These are phyloP conservation scores for Globisporangium parvum DNA, from an alignment of 352 stramenopile species.

Conservation along the genomic window DNA sequence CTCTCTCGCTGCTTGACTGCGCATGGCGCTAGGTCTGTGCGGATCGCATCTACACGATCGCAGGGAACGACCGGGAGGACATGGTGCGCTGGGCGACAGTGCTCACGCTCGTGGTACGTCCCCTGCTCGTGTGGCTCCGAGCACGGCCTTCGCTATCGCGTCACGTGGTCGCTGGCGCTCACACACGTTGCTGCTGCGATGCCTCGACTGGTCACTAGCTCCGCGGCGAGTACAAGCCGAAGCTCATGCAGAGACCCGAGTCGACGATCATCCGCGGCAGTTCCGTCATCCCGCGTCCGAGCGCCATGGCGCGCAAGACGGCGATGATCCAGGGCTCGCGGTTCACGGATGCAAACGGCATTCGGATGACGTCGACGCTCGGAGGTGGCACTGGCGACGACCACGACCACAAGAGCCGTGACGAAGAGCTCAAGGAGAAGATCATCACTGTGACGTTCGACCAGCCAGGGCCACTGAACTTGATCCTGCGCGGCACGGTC, in stretches of 20 bases:
- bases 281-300: constrained; percentile 72
- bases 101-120: constrained; percentile 71
- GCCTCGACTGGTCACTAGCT: constrained; percentile 25
- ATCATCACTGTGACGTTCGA: constrained; percentile 88
- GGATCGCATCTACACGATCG: constrained; percentile 85
- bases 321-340: constrained; percentile 55
- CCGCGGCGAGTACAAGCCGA: constrained; percentile 84
- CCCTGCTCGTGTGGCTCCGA: background rate
- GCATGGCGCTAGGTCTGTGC: constrained; percentile 51
- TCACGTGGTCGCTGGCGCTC: background rate
- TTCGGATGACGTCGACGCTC: constrained; percentile 68
- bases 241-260: constrained; percentile 83
- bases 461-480: constrained; percentile 54
- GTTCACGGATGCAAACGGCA: constrained; percentile 76
- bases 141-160: too few relatives aligned
- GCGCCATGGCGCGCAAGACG: constrained; percentile 59
- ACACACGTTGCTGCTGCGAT: too few relatives aligned
- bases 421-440: constrained; percentile 81
- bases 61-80: constrained; percentile 79
- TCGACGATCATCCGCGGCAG: constrained; percentile 84
- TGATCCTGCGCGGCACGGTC: constrained; percentile 77
- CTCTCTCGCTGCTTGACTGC: background rate
- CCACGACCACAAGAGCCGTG: constrained; percentile 41
- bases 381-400: constrained; percentile 24
- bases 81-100: constrained; percentile 88